Percentiles rank a stretch among this genome's conserved stretches.
These are phyloP conservation scores for Flaveria brownii DNA, from an alignment of 129 eudicot species.

Conservation along the genomic window DNA sequence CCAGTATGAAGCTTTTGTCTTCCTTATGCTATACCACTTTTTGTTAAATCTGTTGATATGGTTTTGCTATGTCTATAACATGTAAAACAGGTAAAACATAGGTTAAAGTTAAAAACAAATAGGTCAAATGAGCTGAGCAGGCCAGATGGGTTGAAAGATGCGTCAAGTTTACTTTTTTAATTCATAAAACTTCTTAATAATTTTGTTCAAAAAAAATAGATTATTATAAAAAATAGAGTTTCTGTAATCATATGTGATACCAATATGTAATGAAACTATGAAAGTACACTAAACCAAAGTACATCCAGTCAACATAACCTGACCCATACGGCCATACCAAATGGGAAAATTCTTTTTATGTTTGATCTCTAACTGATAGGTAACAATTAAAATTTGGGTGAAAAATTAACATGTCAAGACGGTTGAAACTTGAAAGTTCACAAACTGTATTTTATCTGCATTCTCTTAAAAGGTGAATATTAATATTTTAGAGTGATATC, in stretches of 20 bases:
- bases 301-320: not conserved
- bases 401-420: not conserved
- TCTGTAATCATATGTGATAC: not conserved
- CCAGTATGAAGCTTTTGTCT: slow-evolving; percentile 52
- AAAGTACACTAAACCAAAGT: not conserved
- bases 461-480: not conserved
- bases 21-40: slow-evolving; percentile 8
- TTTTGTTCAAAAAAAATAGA: not conserved
- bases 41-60: not conserved
- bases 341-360: not conserved
- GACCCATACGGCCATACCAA: not conserved
- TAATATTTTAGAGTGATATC: too few species aligned
- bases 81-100: not conserved
- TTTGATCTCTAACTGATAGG: not conserved
- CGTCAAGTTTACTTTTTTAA: not conserved
- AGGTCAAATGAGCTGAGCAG: slow-evolving; percentile 12
- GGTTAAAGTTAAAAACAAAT: slow-evolving; percentile 11
- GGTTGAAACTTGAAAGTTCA: not conserved
- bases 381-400: not conserved
- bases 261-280: not conserved
- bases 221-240: not conserved
- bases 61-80: not conserved
- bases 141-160: slow-evolving; percentile 8
- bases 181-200: not conserved
- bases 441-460: not conserved